Base-by-base conservation (phyloP, 371 early-diverging fungal genomes). In the Mucor irregularis region DNA sequence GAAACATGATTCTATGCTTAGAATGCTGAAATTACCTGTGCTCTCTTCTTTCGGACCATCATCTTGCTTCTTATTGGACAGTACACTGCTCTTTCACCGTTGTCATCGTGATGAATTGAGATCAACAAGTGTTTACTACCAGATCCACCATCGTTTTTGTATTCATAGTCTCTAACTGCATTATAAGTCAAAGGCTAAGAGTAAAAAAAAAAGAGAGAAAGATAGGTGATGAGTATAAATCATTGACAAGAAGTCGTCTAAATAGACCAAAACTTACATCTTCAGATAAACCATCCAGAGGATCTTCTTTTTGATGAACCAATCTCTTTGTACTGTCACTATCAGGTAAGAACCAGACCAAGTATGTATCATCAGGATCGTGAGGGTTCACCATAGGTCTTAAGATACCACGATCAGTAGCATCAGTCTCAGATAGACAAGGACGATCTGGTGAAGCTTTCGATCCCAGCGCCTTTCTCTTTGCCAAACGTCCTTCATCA, bases 331-430 rank as follows among this genome's bases (percentile, higher is more conserved):
- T 63, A 19, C 71, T 68, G 2, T 70, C 64, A 22, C 59, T 46
- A 34, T 80, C 69, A 40, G 80, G 80, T 47, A 80, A 59, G 57
- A 74, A 80, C 73, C 76, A 76, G 1, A 73, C 74, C 26, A 80
- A 54, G 39, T 74, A 80, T 6, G 66, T 70, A 64, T 82, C 64
- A 46, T 67, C 59, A 61, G 80, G 56, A 66, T 82, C 74, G 62
- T 84, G 50, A 61, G 76, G 78, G 44, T 78, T 75, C 39, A 80
- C 71, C 56, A 87, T 69, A 0, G 85, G 83, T 31, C 76, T 73
- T 58, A 86, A 61, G 33, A 84, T 78, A 42, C 85, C 84, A 47
- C 74, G 80, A 19, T 82, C 75, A 1, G 81, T 77, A n/a, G 48
- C 83, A 66, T 78, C 79, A 17, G 34, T 39, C 28, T 60, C 54